These are phyloP conservation scores for Chlamydomonas schloesseri DNA, from an alignment of 139 green algal genomes.

Conservation along the genomic window DNA sequence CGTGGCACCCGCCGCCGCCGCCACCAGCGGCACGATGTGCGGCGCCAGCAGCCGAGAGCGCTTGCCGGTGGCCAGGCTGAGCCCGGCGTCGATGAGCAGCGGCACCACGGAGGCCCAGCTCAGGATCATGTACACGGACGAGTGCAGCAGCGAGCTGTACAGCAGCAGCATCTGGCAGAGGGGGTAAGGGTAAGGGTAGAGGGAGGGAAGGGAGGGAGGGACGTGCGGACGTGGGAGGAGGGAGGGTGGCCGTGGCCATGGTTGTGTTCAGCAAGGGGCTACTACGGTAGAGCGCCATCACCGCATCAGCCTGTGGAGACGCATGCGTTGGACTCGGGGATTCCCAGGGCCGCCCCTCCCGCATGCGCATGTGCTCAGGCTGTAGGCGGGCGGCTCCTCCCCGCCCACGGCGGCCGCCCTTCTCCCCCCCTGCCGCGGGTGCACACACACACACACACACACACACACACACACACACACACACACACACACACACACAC, in stretches of 20 bases:
- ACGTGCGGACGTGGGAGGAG: not conserved
- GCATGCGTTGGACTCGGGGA: too few species aligned
- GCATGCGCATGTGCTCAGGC: too few species aligned
- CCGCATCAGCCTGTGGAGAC: too few species aligned
- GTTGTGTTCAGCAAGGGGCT: too few species aligned
- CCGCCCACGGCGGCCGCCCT: too few species aligned
- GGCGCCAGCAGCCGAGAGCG: constrained; percentile 10
- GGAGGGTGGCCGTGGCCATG: not conserved
- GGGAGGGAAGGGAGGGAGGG: not conserved
- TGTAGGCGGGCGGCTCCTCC: too few species aligned
- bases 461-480: too few species aligned
- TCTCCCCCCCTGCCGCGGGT: too few species aligned
- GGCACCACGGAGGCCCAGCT: constrained; percentile 1
- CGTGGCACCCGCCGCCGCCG: not conserved
- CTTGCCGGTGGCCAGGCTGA: not conserved
- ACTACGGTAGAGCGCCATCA: too few species aligned
- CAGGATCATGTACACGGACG: constrained; percentile 15
- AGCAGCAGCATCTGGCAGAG: constrained; percentile 29
- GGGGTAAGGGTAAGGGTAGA: not conserved
- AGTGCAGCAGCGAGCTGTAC: constrained; percentile 46
- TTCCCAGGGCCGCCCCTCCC: too few species aligned
- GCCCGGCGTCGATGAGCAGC: constrained; percentile 6
- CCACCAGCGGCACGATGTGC: constrained; percentile 29
- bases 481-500: not conserved
- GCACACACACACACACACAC: too few species aligned